Percentiles rank a stretch among this genome's conserved stretches.
Evolutionary conservation across 106 monocot species (phyloP).

Genomic region (Dendrobium officinale): DNA sequence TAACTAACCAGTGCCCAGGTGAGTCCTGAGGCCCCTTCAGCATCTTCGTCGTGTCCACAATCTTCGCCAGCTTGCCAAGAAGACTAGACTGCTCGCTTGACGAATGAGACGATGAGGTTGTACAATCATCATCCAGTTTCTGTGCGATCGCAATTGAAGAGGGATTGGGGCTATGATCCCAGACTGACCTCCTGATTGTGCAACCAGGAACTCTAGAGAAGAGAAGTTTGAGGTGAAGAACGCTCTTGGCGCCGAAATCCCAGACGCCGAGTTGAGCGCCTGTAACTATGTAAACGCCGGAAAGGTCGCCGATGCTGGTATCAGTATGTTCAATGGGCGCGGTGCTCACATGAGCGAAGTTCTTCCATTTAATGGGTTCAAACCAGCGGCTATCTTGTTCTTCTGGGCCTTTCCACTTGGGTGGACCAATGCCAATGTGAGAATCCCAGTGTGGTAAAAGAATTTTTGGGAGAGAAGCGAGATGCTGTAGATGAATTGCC

Average conservation of each 20-base stretch:
- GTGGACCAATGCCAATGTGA: slow-evolving; percentile 71
- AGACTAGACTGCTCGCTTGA: slow-evolving; percentile 22
- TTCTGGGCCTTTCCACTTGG: slow-evolving; percentile 93
- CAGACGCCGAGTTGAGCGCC: slow-evolving; percentile 94
- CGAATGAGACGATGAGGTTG: slow-evolving; percentile 24
- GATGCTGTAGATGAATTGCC: slow-evolving; percentile 69
- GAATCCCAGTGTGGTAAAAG: slow-evolving; percentile 81
- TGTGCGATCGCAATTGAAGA: not conserved
- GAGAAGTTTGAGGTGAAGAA: slow-evolving; percentile 74
- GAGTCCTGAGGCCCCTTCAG: slow-evolving; percentile 70
- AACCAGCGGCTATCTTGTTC: slow-evolving; percentile 99
- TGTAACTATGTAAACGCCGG: slow-evolving; percentile 78
- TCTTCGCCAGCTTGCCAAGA: slow-evolving; percentile 43
- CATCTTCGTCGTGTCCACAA: slow-evolving; percentile 71
- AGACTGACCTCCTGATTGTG: slow-evolving; percentile 79
- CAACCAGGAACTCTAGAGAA: slow-evolving; percentile 79
- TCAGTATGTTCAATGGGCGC: slow-evolving; percentile 79
- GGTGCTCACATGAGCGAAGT: slow-evolving; percentile 93
- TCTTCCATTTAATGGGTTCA: slow-evolving; percentile 91
- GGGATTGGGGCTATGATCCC: slow-evolving; percentile 63
- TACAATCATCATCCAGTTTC: slow-evolving; percentile 18
- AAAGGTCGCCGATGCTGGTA: slow-evolving; percentile 64
- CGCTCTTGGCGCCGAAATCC: slow-evolving; percentile 88
- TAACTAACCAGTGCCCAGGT: slow-evolving; percentile 92
- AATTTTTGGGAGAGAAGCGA: slow-evolving; percentile 76